Evolutionary conservation across 2,329 filamentous ascomycete species (phyloP), one percentile per base, ranked within the genome.

Genomic region (Xylaria sp.): DNA sequence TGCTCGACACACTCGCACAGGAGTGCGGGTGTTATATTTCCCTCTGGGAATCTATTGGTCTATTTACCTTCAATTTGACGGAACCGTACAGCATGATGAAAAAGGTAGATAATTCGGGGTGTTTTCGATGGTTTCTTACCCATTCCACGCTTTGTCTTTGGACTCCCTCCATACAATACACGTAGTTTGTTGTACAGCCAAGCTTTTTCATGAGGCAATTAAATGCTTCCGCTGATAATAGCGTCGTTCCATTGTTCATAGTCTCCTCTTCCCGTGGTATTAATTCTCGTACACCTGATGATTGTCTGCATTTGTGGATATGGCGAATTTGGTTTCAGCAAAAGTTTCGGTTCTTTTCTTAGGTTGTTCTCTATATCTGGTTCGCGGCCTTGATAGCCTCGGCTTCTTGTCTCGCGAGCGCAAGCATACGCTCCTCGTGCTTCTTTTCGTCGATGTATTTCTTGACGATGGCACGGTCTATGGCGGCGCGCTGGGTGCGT

Each of bases 341-440:
- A 30, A 23, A 30, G 5, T 30, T 30, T 30, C 9, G 47, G 11
- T 52, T 48, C 9, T 10, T 18, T 2, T n/a, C 23, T 30, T 30
- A 30, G 23, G 23, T 53, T 46, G 11, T 48, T 54, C 23, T 42
- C 8, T 39, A 57, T 66, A 68, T 70, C 57, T 71, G 59, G 59
- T 70, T 70, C 48, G 71, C 70, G 54, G 72, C 67, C 69, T 73
- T 76, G 68, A 79, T 73, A 55, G 75, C 75, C 46, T 79, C 76
- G 47, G 76, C 76, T 65, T 79, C 79, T 58, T 77, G 79, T 68
- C 78, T 80, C 13, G 84, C 85, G 72, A 81, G 72, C 60, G 75
- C 76, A 61, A 87, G 67, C 69, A 86, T 72, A 57, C 79, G 82
- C 74, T 84, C 79, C 74, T 91, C 85, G 69, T 79, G 80, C 75